Conservation (phyloP, 306 rosid species). For the Pyrus communis region DNA sequence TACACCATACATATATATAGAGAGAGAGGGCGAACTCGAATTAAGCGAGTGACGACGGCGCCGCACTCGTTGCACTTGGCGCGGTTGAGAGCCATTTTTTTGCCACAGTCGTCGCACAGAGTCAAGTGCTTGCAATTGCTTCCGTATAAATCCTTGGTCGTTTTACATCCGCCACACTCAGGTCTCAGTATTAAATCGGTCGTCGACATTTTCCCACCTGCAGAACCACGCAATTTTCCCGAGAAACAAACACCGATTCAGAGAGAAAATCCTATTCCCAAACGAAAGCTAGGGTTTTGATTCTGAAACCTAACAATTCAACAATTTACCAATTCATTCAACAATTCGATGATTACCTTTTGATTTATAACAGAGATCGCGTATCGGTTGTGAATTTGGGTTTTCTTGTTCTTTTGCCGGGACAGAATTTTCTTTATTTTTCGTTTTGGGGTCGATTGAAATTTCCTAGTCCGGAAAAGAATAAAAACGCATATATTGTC, state of each 20-base stretch:
- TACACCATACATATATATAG: background rate
- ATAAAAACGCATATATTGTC: background rate
- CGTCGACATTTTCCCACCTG: slow-evolving; percentile 39
- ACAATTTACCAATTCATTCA: background rate
- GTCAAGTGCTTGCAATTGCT: slow-evolving; percentile 97
- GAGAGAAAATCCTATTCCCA: background rate
- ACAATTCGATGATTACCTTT: background rate
- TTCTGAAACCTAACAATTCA: background rate
- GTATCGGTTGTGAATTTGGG: background rate
- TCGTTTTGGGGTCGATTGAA: background rate
- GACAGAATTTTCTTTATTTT: background rate
- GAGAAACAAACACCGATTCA: background rate
- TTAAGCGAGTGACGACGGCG: slow-evolving; percentile 58
- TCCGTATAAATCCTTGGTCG: slow-evolving; percentile 75
- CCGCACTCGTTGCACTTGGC: slow-evolving; percentile 75
- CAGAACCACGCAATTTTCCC: background rate
- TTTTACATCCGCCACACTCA: slow-evolving; percentile 69
- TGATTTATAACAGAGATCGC: too few relatives aligned
- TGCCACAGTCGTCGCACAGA: slow-evolving; percentile 74
- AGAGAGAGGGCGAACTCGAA: slow-evolving; percentile 49
- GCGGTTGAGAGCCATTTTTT: slow-evolving; percentile 69
- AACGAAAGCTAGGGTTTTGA: background rate
- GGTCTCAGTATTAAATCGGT: slow-evolving; percentile 53
- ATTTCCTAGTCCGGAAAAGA: background rate
- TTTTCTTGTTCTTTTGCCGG: background rate